Evolutionary conservation across 345 rosid species (phyloP).

Genomic region (Heritiera fomes): DNA sequence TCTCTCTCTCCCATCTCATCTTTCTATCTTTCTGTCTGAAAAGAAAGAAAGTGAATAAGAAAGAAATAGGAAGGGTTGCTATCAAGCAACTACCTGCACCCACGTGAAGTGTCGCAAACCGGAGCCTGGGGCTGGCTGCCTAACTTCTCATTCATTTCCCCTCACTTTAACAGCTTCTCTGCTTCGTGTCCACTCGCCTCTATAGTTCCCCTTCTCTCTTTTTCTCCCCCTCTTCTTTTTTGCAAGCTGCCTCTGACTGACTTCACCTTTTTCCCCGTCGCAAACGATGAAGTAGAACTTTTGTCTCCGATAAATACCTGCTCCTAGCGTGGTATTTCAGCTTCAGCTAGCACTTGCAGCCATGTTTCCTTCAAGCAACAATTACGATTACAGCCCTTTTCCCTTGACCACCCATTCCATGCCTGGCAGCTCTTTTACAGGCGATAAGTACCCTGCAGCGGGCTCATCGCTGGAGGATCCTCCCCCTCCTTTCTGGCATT

Average conservation of each 20-base stretch:
- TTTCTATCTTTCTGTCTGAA: conserved; percentile 2
- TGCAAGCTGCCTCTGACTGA: not conserved
- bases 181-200: conserved; percentile 24
- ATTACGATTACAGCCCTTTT: conserved; percentile 10
- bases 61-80: conserved; percentile 30
- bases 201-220: not conserved
- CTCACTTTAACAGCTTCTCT: conserved; percentile 31
- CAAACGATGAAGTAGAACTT: not conserved
- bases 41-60: not conserved
- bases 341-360: not conserved
- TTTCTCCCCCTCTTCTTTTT: not conserved
- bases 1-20: conserved; percentile 11
- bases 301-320: conserved; percentile 16
- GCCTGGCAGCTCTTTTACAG: conserved; percentile 17
- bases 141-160: conserved; percentile 9
- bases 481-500: conserved; percentile 31
- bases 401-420: not conserved
- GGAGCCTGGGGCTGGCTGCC: not conserved
- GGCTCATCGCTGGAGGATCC: conserved; percentile 7
- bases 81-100: conserved; percentile 42
- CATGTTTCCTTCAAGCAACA: conserved; percentile 24
- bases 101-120: conserved; percentile 43
- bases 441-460: conserved; percentile 6
- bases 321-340: conserved; percentile 9
- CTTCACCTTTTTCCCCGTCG: not conserved